Evolutionary conservation across 2,329 filamentous ascomycete species (phyloP).

Genomic region (Paraphoma sp.): DNA sequence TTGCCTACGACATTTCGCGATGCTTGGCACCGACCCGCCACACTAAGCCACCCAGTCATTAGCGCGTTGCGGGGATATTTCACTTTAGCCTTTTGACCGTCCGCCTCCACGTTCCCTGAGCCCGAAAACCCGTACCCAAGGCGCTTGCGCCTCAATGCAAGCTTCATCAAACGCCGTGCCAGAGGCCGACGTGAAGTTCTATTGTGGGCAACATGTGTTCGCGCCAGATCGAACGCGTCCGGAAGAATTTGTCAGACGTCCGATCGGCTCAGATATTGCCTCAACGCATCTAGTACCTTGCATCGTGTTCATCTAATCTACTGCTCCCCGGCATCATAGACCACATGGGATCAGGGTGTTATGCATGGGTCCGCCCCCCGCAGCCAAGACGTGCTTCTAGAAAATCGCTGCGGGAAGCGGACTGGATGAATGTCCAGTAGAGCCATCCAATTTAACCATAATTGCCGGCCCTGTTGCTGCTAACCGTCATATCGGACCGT

Average conservation of each 20-base stretch:
- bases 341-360: constrained; percentile 1
- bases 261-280: background rate
- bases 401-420: constrained; percentile 14
- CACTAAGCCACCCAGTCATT: constrained; percentile 14
- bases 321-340: background rate
- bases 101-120: constrained; percentile 23
- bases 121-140: constrained; percentile 38
- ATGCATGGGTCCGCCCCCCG: constrained; percentile 1
- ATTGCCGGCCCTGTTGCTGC: constrained; percentile 31
- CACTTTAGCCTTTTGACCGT: constrained; percentile 37
- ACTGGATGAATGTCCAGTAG: constrained; percentile 6
- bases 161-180: background rate
- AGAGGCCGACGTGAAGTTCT: background rate
- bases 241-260: constrained; percentile 34
- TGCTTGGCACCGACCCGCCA: constrained; percentile 8
- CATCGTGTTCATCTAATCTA: constrained; percentile 9
- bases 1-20: constrained; percentile 18
- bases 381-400: constrained; percentile 26
- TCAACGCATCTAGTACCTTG: constrained; percentile 1
- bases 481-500: constrained; percentile 28
- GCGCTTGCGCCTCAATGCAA: background rate
- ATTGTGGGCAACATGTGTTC: background rate
- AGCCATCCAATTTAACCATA: constrained; percentile 35
- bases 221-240: background rate
- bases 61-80: constrained; percentile 25